Conservation (phyloP, 176 grass and related monocot species). For the Lolium multiflorum region DNA sequence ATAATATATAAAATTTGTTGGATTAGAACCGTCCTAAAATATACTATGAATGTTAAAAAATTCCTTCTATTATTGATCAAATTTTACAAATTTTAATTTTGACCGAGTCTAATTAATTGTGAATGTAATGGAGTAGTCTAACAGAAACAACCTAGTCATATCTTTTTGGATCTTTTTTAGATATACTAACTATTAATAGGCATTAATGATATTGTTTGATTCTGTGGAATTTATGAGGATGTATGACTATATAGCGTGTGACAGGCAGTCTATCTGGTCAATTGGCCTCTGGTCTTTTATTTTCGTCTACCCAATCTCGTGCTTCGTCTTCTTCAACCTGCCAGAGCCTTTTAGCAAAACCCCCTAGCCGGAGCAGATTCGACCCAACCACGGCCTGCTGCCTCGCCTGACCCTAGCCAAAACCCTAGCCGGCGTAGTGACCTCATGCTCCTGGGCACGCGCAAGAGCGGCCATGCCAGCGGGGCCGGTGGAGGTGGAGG, state of each 20-base stretch:
- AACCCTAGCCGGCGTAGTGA: not conserved
- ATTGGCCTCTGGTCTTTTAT: not conserved
- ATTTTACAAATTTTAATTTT: no score
- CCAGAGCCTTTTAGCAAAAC: constrained; percentile 30
- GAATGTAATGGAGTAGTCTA: no score
- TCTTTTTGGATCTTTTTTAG: no score
- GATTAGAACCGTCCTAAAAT: no score
- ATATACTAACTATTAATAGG: no score
- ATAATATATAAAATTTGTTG: no score
- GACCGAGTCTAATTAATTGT: no score
- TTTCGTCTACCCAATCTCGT: constrained; percentile 6
- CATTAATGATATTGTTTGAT: no score
- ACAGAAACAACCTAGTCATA: no score
- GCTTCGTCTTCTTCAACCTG: constrained; percentile 13
- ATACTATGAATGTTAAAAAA: no score
- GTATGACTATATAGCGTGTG: not conserved
- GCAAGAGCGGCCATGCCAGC: not conserved
- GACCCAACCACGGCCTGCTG: not conserved
- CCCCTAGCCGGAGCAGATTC: constrained; percentile 28
- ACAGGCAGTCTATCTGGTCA: not conserved
- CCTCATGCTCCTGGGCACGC: not conserved
- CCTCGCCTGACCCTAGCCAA: constrained; percentile 12
- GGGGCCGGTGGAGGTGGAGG: not conserved
- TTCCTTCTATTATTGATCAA: no score
- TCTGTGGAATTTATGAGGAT: no score